These are phyloP conservation scores for Saccharomycopsis sp. DNA, from an alignment of 805 yeast species.

Conservation along the genomic window DNA sequence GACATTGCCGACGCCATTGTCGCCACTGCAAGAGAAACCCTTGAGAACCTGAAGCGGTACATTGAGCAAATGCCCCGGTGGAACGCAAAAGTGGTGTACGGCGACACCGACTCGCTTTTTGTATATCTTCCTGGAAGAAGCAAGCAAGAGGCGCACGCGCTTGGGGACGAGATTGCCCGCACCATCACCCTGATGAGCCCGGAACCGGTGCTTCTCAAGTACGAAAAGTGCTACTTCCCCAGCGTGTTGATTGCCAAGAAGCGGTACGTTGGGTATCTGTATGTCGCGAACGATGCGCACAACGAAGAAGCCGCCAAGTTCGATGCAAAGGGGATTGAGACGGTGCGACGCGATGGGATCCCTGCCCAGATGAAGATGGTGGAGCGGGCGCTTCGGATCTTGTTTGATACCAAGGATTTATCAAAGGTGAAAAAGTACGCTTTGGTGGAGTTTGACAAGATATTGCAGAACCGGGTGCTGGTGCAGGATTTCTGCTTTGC, in stretches of 20 bases:
- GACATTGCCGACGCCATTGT: slow-evolving; percentile 95
- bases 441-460: slow-evolving; percentile 54
- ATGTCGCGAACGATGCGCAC: slow-evolving; percentile 46
- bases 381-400: slow-evolving; percentile 53
- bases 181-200: slow-evolving; percentile 61
- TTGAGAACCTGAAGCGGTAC: slow-evolving; percentile 56
- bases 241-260: slow-evolving; percentile 77
- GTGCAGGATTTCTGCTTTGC: slow-evolving; percentile 87
- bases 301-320: slow-evolving; percentile 44
- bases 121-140: slow-evolving; percentile 82
- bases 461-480: slow-evolving; percentile 52
- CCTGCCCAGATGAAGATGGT: slow-evolving; percentile 84
- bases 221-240: slow-evolving; percentile 91
- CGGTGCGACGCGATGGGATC: slow-evolving; percentile 88
- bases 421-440: slow-evolving; percentile 62
- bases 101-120: slow-evolving; percentile 93
- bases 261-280: slow-evolving; percentile 82
- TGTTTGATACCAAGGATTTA: slow-evolving; percentile 68
- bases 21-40: slow-evolving; percentile 78
- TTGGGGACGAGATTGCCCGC: slow-evolving; percentile 65
- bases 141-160: slow-evolving; percentile 62
- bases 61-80: slow-evolving; percentile 54
- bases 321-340: slow-evolving; percentile 96
- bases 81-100: slow-evolving; percentile 92
- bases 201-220: slow-evolving; percentile 71